Evolutionary conservation across 2,329 filamentous ascomycete genomes (phyloP), one percentile per base, ranked within the genome.

Genomic region (Tolypocladium cylindrosporum): DNA sequence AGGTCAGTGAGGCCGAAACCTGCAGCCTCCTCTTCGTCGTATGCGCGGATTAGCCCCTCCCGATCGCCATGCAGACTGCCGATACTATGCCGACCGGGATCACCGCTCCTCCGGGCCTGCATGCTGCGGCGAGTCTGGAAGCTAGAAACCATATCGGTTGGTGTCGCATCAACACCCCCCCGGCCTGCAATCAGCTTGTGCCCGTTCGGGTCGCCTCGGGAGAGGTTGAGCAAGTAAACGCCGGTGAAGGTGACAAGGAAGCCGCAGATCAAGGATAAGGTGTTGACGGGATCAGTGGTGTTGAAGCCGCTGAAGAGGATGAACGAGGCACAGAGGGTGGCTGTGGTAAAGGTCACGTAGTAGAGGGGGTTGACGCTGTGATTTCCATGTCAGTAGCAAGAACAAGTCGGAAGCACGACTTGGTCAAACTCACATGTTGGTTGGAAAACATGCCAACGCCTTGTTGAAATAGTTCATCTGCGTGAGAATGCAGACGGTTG

Each of bases 391-490:
- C 50, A 64, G 63, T 37, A 51, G 14, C 19, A 21, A 55, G 11
- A 36, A 36, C n/a, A 40, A 39, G n/a, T 8, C 13, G 10, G n/a
- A 34, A 21, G 19, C 31, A 14, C 16, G 10, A 13, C 9, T 51
- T 51, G 48, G 48, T 31, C 48, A 51, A 31, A 78, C 89, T 72
- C 82, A 96, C 92, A 99, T 96, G 66, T 95, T 96, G 39, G 94
- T 97, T 37, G 90, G 93, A 75, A 97, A 99, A 68, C 95, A 91
- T 73, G 91, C 95, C 60, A 99, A 78, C 9, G 94, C 94, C 75
- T 99, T 99, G 80, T 99, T 99, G 76, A 99, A 96, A 75, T 99
- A 99, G 75, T 99, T 99, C 94, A 99, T 97, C 79, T 99, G 94
- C 10, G 92, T 97, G 64, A 99, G 74, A 69, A 99, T 97, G 78